A percentile compares a stretch with the other conserved stretches of the same genome.
Evolutionary conservation across 2,329 filamentous ascomycete species (phyloP).

Genomic region (Alternaria dauci): DNA sequence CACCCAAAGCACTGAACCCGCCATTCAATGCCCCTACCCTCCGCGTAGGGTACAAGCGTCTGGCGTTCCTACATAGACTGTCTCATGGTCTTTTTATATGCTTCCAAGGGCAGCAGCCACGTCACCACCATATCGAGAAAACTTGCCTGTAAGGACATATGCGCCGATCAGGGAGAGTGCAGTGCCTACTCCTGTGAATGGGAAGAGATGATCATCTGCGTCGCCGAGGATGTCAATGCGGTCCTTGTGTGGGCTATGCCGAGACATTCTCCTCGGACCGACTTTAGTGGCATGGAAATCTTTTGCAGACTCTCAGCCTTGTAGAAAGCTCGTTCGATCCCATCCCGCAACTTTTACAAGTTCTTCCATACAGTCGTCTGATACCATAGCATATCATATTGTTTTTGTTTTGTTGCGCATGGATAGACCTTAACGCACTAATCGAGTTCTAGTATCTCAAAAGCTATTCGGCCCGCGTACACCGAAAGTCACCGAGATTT

Average conservation of each 20-base stretch:
- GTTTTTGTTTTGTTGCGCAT: no score
- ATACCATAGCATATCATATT: no score
- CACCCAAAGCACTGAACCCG: not conserved
- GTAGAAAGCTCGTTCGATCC: constrained; percentile 54
- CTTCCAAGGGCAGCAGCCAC: constrained; percentile 33
- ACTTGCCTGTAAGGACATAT: constrained; percentile 51
- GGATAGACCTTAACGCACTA: no score
- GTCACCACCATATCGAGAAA: constrained; percentile 23
- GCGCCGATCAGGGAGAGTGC: constrained; percentile 49
- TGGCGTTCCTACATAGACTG: constrained; percentile 32
- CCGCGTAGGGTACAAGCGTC: constrained; percentile 5
- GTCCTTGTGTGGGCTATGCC: constrained; percentile 51
- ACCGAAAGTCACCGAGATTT: no score
- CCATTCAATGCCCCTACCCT: not conserved
- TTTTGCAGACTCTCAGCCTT: constrained; percentile 47
- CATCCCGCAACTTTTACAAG: constrained; percentile 55
- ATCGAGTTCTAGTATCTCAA: no score
- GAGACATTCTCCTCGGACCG: constrained; percentile 55
- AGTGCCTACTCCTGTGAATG: constrained; percentile 36
- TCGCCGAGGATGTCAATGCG: constrained; percentile 64
- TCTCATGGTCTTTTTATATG: constrained; percentile 31
- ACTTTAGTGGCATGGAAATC: constrained; percentile 60
- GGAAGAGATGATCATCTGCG: constrained; percentile 50
- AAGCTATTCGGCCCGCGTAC: no score
- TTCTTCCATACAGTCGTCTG: no score